Evolutionary conservation across 306 rosid genomes (phyloP).

Genomic region (Geum urbanum): DNA sequence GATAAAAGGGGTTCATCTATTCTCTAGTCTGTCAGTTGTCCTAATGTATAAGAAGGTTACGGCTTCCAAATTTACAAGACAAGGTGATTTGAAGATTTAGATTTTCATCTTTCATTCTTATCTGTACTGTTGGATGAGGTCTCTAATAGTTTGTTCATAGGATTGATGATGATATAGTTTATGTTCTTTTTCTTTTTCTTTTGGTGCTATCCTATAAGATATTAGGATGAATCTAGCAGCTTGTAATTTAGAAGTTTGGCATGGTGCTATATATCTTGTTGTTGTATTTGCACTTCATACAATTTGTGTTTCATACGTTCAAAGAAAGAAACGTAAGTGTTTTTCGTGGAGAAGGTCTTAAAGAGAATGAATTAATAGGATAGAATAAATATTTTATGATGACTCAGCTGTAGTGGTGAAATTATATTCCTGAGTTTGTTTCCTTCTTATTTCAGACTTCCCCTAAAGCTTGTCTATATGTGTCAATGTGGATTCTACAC

Average conservation of each 20-base stretch:
- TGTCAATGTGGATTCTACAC: constrained; percentile 90
- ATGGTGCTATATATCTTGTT: neutral
- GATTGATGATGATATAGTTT: neutral
- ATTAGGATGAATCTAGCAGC: neutral
- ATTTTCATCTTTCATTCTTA: neutral
- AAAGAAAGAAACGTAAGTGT: too few relatives aligned
- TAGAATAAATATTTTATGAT: neutral
- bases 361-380: neutral
- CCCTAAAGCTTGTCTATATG: constrained; percentile 71
- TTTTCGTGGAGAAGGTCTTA: neutral
- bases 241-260: neutral
- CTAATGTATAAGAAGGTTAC: neutral
- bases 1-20: neutral
- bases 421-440: constrained; percentile 29
- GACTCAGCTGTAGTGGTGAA: neutral
- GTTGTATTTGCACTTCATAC: neutral
- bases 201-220: neutral
- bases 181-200: neutral
- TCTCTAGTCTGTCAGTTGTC: neutral
- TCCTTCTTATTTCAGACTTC: constrained; percentile 50
- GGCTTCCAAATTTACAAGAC: neutral
- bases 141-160: neutral
- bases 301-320: neutral
- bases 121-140: neutral
- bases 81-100: neutral